Evolutionary conservation across 2,329 filamentous ascomycete genomes (phyloP).

Genomic region (Acrocalymma vagum): DNA sequence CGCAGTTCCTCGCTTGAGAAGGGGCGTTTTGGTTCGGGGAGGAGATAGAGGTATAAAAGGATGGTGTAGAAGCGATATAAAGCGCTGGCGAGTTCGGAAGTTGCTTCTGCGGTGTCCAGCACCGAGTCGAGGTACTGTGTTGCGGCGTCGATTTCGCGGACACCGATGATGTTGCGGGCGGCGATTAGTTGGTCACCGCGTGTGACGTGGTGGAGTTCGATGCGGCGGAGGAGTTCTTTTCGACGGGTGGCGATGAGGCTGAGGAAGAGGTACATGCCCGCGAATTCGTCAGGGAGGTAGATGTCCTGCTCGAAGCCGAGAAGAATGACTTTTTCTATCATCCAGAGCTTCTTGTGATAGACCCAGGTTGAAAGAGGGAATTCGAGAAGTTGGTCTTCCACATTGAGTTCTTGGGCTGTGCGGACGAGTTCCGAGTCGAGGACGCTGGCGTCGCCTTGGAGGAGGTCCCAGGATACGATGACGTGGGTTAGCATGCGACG

Average conservation of each 20-base stretch:
- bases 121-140: conserved; percentile 32
- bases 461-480: conserved; percentile 81
- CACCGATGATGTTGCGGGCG: conserved; percentile 10
- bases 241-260: conserved; percentile 33
- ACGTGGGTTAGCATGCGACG: conserved; percentile 89
- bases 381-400: conserved; percentile 61
- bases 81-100: conserved; percentile 37
- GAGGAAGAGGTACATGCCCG: conserved; percentile 82
- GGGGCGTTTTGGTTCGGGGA: conserved; percentile 63
- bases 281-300: conserved; percentile 85
- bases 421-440: conserved; percentile 57
- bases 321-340: conserved; percentile 88
- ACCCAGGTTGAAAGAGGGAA: conserved; percentile 88
- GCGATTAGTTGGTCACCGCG: conserved; percentile 11
- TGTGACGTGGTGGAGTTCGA: conserved; percentile 21
- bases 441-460: conserved; percentile 74
- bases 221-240: conserved; percentile 24
- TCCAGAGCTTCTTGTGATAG: conserved; percentile 86
- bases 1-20: conserved; percentile 75
- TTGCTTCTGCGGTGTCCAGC: conserved; percentile 33
- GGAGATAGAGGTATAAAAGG: conserved; percentile 64
- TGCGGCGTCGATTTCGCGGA: conserved; percentile 18
- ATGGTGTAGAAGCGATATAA: conserved; percentile 68
- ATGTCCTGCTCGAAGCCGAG: conserved; percentile 94
- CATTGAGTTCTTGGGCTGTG: conserved; percentile 41